A percentile compares a stretch with the other conserved stretches of the same genome.
These are phyloP conservation scores for Lentinula novae-zelandiae DNA, from an alignment of 1,284 basidiomycete genomes.

Conservation along the genomic window DNA sequence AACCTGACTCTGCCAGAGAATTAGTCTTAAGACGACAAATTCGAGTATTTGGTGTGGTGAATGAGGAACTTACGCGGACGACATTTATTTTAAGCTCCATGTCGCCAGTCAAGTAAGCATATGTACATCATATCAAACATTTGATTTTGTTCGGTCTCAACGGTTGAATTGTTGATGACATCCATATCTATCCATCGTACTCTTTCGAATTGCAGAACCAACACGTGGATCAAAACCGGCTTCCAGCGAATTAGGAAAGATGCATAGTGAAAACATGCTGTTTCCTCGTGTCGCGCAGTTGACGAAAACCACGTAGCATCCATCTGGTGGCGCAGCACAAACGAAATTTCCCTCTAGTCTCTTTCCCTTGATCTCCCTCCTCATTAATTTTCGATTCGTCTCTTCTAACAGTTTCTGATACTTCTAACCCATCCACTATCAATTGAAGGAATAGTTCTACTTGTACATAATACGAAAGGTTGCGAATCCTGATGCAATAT, in stretches of 20 bases:
- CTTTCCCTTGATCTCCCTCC: not conserved
- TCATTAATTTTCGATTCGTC: no score
- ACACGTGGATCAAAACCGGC: not conserved
- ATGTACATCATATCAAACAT: no score
- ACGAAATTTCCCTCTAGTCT: not conserved
- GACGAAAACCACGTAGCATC: not conserved
- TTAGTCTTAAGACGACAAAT: no score
- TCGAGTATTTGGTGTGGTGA: no score
- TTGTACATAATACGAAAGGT: not conserved
- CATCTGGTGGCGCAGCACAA: not conserved
- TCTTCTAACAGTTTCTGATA: not conserved
- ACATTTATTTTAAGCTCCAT: no score
- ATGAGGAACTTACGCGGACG: no score
- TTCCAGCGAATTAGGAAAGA: not conserved
- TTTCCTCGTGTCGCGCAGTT: conserved; percentile 6
- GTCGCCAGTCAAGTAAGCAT: no score
- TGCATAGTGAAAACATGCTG: conserved; percentile 1
- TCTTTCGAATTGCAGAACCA: not conserved
- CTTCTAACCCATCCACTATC: no score
- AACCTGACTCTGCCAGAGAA: no score
- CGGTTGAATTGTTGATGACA: not conserved
- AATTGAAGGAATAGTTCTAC: no score
- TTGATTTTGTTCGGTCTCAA: no score
- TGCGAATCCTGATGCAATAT: not conserved
- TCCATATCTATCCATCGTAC: not conserved